Conservation (phyloP, 2,329 filamentous ascomycete species). For the Colletotrichum euphorbiae region DNA sequence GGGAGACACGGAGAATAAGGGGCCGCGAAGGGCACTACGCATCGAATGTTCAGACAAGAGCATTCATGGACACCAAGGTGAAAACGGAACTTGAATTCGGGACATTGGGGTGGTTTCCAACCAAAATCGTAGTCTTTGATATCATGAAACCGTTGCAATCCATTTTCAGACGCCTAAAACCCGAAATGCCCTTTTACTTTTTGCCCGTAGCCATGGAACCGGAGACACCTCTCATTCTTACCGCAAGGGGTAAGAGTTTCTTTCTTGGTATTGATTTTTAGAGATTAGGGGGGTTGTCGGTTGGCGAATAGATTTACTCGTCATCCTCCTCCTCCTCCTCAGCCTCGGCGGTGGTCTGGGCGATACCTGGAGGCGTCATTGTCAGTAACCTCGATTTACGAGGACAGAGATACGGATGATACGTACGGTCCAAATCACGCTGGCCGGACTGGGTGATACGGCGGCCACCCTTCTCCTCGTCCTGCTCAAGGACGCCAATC, state of each 20-base stretch:
- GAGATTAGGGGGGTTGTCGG: neutral
- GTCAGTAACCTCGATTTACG: neutral
- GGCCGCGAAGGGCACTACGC: neutral
- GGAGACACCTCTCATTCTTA: constrained; percentile 17
- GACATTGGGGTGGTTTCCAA: neutral
- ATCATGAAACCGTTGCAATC: constrained; percentile 36
- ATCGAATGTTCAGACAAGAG: neutral
- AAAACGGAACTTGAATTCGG: constrained; percentile 33
- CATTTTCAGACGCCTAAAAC: constrained; percentile 39
- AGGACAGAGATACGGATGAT: neutral
- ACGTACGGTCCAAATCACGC: constrained; percentile 94
- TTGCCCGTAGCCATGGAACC: constrained; percentile 18
- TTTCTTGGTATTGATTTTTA: neutral
- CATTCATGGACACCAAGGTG: constrained; percentile 5
- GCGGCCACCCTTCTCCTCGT: constrained; percentile 98
- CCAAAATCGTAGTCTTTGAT: constrained; percentile 10
- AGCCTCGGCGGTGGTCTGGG: constrained; percentile 81
- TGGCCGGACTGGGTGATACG: constrained; percentile 98
- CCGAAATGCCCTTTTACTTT: constrained; percentile 26
- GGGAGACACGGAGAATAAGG: neutral
- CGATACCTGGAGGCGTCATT: constrained; percentile 67
- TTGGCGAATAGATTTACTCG: constrained; percentile 62
- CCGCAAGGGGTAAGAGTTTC: constrained; percentile 11
- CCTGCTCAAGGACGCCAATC: constrained; percentile 97
- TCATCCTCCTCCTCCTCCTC: constrained; percentile 76